Evolutionary conservation across 371 early-diverging fungal species (phyloP).

Genomic region (Mucor piriformis): DNA sequence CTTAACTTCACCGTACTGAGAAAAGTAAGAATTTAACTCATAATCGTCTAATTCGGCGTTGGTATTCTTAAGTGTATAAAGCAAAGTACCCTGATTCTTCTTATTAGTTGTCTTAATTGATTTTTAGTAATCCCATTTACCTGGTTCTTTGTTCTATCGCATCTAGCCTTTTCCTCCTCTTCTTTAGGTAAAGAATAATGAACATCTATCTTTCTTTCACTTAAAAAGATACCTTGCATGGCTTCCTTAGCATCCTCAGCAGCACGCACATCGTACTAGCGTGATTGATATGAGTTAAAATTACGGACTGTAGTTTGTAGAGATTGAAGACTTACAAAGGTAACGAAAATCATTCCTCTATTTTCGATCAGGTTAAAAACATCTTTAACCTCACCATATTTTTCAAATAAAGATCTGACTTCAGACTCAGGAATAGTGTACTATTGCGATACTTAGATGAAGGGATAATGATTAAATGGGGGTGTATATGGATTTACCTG

Average conservation of each 20-base stretch:
- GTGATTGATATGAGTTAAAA: neutral
- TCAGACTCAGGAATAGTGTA: constrained; percentile 42
- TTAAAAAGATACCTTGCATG: constrained; percentile 43
- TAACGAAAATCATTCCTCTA: constrained; percentile 60
- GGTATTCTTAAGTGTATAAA: constrained; percentile 47
- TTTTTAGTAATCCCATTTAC: constrained; percentile 11
- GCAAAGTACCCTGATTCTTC: constrained; percentile 49
- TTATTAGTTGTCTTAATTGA: neutral
- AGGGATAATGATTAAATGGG: neutral
- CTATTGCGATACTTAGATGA: constrained; percentile 21
- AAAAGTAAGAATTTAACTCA: constrained; percentile 42
- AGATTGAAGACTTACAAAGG: constrained; percentile 45
- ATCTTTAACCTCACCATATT: constrained; percentile 56
- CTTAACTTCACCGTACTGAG: constrained; percentile 54
- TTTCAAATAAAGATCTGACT: constrained; percentile 42
- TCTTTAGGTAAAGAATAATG: constrained; percentile 65
- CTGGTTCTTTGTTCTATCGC: constrained; percentile 60
- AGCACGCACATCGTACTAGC: constrained; percentile 56
- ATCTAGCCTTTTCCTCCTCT: constrained; percentile 47
- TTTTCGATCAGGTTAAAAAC: constrained; percentile 49
- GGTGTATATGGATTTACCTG: constrained; percentile 41
- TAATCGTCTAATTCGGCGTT: constrained; percentile 41
- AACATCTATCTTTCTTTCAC: constrained; percentile 55
- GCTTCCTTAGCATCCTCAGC: constrained; percentile 50
- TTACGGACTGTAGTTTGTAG: neutral